phyloP scores from a whole-genome alignment of 257 asterid species.

The Thymus mandschuricus region DNA sequence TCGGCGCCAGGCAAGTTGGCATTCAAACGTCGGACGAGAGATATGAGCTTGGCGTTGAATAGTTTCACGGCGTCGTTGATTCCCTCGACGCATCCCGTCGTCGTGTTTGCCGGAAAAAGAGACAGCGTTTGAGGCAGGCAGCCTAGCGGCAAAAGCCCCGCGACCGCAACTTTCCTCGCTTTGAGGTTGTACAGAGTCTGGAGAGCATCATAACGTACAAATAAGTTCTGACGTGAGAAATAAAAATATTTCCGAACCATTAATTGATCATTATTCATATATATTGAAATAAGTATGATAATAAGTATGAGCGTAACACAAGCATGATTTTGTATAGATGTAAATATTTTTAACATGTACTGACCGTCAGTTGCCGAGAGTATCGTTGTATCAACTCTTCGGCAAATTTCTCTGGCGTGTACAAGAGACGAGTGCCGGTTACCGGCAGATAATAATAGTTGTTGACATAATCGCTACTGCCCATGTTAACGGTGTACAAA shows the following conservation, averaged over 20 bases:
- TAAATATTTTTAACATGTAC: background rate
- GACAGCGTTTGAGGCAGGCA: slow-evolving; percentile 41
- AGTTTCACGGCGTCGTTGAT: slow-evolving; percentile 37
- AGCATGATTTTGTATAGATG: no score
- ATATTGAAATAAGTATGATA: no score
- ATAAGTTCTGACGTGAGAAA: no score
- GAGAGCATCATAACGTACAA: no score
- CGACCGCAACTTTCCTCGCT: slow-evolving; percentile 57
- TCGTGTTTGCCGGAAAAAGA: background rate
- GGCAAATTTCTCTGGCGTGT: slow-evolving; percentile 50
- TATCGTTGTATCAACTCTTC: slow-evolving; percentile 28
- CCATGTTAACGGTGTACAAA: slow-evolving; percentile 52
- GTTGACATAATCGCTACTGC: slow-evolving; percentile 68
- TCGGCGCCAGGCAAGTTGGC: slow-evolving; percentile 31
- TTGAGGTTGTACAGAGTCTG: slow-evolving; percentile 48
- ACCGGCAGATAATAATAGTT: slow-evolving; percentile 38
- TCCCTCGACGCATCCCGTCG: slow-evolving; percentile 42
- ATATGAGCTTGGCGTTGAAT: slow-evolving; percentile 39
- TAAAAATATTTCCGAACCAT: no score
- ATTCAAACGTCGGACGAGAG: slow-evolving; percentile 49
- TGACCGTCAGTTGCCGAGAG: slow-evolving; percentile 38
- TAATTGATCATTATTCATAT: no score
- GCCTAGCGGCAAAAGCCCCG: slow-evolving; percentile 53
- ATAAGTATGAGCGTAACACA: no score
- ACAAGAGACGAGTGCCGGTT: slow-evolving; percentile 8